phyloP scores from a whole-genome alignment of 306 rosid species.

The Cicer pinnatifidum region DNA sequence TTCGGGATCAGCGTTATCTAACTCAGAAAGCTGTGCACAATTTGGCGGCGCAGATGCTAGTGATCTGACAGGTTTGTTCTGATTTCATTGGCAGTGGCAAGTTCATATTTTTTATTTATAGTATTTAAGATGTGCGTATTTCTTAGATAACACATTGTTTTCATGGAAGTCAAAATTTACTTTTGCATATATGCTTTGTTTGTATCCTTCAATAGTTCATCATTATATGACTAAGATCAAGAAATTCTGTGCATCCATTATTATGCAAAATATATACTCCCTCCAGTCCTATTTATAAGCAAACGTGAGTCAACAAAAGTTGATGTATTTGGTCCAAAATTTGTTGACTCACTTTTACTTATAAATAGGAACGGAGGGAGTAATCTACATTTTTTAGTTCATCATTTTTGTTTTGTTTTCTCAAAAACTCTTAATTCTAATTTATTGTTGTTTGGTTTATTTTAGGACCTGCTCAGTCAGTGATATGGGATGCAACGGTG shows the following conservation, averaged over 20 bases:
- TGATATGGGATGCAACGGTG: conserved; percentile 86
- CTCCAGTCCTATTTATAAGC: no score
- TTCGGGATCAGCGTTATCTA: conserved; percentile 95
- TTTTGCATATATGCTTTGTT: conserved; percentile 25
- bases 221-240: conserved; percentile 23
- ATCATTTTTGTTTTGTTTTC: not conserved
- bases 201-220: conserved; percentile 25
- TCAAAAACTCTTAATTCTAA: conserved; percentile 36
- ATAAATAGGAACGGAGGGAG: no score
- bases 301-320: no score
- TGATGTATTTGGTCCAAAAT: no score
- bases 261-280: not conserved
- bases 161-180: not conserved
- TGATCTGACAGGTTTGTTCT: conserved; percentile 86
- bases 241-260: not conserved
- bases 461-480: conserved; percentile 91
- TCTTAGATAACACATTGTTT: conserved; percentile 3
- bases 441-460: conserved; percentile 37
- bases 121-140: not conserved
- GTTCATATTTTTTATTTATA: conserved; percentile 4
- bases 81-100: conserved; percentile 24
- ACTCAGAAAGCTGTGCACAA: conserved; percentile 94
- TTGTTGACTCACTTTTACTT: no score
- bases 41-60: conserved; percentile 80
- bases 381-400: no score